phyloP scores from a whole-genome alignment of 1,284 basidiomycete genomes.

The Leccinum variabile region DNA sequence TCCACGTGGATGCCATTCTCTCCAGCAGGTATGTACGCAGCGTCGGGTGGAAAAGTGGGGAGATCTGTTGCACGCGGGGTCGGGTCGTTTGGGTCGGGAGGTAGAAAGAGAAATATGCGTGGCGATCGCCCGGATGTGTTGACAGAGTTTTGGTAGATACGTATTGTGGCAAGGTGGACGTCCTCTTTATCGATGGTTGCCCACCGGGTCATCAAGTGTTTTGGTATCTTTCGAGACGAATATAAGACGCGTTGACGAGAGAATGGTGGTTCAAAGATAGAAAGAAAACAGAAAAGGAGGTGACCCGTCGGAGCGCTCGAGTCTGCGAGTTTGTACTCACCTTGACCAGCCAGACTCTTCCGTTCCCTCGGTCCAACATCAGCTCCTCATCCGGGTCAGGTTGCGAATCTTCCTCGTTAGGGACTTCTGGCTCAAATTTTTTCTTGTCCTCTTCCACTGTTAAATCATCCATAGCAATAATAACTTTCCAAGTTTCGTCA shows the following conservation, averaged over 20 bases:
- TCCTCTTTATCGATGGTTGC: slow-evolving; percentile 52
- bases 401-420: slow-evolving; percentile 53
- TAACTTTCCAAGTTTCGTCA: no score
- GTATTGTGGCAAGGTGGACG: slow-evolving; percentile 70
- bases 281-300: neutral
- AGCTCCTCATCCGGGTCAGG: slow-evolving; percentile 78
- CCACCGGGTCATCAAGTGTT: slow-evolving; percentile 72
- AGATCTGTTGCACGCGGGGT: slow-evolving; percentile 36
- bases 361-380: slow-evolving; percentile 69
- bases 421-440: slow-evolving; percentile 55
- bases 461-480: slow-evolving; percentile 44
- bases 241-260: slow-evolving; percentile 6
- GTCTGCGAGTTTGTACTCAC: slow-evolving; percentile 37
- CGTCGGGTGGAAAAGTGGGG: slow-evolving; percentile 37
- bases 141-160: slow-evolving; percentile 59
- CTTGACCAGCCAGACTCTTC: slow-evolving; percentile 79
- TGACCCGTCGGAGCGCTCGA: neutral
- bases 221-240: slow-evolving; percentile 53
- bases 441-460: slow-evolving; percentile 67
- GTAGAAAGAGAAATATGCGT: slow-evolving; percentile 67
- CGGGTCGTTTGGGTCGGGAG: slow-evolving; percentile 51
- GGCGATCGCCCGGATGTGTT: slow-evolving; percentile 49
- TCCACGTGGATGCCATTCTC: slow-evolving; percentile 50
- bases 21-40: slow-evolving; percentile 40
- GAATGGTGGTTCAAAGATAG: neutral